phyloP scores from a whole-genome alignment of 2,329 filamentous ascomycete genomes.

The Sarocladiaceae sp. region DNA sequence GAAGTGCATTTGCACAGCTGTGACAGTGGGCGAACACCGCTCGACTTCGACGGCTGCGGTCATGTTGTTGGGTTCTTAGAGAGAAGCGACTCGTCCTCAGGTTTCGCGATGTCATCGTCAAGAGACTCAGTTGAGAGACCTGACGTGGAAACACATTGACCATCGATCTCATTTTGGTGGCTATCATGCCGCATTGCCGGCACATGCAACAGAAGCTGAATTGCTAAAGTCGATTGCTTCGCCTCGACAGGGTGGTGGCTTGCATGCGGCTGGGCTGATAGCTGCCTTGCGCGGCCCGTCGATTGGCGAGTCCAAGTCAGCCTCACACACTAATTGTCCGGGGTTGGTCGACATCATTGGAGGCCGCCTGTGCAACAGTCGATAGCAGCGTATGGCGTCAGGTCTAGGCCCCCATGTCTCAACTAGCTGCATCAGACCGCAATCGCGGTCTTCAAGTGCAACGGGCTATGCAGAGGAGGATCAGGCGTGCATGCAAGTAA shows the following conservation, averaged over 20 bases:
- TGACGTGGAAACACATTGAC: too few species aligned
- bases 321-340: not conserved
- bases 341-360: not conserved
- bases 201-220: not conserved
- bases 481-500: too few species aligned
- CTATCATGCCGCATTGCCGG: too few species aligned
- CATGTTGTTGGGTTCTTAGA: too few species aligned
- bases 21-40: not conserved
- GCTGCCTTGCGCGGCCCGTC: not conserved
- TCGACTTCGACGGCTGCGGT: not conserved
- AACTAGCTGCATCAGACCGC: not conserved
- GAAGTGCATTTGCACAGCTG: not conserved
- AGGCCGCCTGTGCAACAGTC: not conserved
- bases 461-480: too few species aligned
- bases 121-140: too few species aligned
- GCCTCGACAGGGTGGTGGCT: not conserved
- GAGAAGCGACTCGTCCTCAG: too few species aligned
- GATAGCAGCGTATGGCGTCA: not conserved
- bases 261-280: constrained; percentile 1
- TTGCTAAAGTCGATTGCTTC: not conserved
- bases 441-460: too few species aligned
- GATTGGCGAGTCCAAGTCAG: not conserved
- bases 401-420: not conserved
- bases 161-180: too few species aligned
- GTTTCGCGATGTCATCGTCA: too few species aligned